Evolutionary conservation across 164 flowering plant genomes (phyloP).

Genomic region (Nymphaea colorata): DNA sequence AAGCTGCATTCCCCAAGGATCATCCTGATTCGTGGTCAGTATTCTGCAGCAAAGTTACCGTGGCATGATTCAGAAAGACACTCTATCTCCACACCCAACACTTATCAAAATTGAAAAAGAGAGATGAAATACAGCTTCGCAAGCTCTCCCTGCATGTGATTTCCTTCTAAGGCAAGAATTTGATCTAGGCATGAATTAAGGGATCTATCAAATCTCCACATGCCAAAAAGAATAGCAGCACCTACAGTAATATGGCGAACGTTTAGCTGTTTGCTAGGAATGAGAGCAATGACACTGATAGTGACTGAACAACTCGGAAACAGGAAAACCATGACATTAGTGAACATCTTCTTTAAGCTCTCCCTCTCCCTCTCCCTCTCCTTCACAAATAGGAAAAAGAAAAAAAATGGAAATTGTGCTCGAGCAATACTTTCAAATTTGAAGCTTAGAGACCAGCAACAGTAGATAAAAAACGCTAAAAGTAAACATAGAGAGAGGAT

Average conservation of each 20-base stretch:
- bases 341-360: no score
- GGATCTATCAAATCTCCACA: slow-evolving; percentile 33
- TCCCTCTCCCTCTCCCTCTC: no score
- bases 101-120: background rate
- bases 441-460: no score
- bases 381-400: background rate
- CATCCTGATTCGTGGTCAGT: slow-evolving; percentile 29
- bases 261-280: background rate
- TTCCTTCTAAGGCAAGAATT: slow-evolving; percentile 55
- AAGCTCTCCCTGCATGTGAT: slow-evolving; percentile 47
- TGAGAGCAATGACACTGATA: background rate
- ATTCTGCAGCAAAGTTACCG: slow-evolving; percentile 28
- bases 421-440: no score
- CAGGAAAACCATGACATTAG: no score
- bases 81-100: background rate
- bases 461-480: no score
- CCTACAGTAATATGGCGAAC: slow-evolving; percentile 23
- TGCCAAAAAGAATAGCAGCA: slow-evolving; percentile 31
- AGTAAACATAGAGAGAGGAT: no score
- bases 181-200: slow-evolving; percentile 35
- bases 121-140: slow-evolving; percentile 14
- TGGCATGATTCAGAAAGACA: background rate
- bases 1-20: slow-evolving; percentile 31
- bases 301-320: background rate
- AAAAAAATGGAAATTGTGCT: background rate